phyloP scores from a whole-genome alignment of 2,329 filamentous ascomycete species.

The Botrytis pseudocinerea region DNA sequence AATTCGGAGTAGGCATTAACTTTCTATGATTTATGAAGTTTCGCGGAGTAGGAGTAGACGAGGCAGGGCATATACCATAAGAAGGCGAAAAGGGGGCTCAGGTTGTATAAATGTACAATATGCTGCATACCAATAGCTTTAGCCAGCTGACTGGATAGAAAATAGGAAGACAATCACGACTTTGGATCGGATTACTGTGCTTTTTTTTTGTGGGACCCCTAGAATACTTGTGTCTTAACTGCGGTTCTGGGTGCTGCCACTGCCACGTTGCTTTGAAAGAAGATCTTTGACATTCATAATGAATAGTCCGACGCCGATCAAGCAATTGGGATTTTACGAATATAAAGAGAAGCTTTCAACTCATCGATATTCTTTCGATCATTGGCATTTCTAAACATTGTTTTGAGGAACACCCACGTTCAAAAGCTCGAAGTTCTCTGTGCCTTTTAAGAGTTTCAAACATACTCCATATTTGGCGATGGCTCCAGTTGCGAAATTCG shows the following conservation, averaged over 20 bases:
- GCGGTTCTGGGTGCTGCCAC: neutral
- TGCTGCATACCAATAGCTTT: constrained; percentile 11
- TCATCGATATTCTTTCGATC: neutral
- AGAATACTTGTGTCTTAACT: neutral
- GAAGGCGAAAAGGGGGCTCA: neutral
- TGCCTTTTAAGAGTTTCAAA: neutral
- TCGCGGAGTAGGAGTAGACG: constrained; percentile 7
- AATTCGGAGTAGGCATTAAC: constrained; percentile 94
- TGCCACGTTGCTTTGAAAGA: neutral
- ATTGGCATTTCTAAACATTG: neutral
- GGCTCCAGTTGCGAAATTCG: constrained; percentile 9
- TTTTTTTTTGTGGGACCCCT: neutral
- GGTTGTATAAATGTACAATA: constrained; percentile 15
- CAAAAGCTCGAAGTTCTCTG: neutral
- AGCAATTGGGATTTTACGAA: neutral
- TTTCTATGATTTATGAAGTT: constrained; percentile 66
- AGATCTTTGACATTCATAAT: neutral
- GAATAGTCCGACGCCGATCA: neutral
- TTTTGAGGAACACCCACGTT: neutral
- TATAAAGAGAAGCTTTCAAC: neutral
- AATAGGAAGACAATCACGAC: neutral
- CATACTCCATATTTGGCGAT: neutral
- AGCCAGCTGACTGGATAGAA: constrained; percentile 8
- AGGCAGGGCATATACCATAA: constrained; percentile 8
- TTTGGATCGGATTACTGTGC: neutral